Evolutionary conservation across 169 alveolate genomes (phyloP).

Genomic region (Plasmodium gaboni): DNA sequence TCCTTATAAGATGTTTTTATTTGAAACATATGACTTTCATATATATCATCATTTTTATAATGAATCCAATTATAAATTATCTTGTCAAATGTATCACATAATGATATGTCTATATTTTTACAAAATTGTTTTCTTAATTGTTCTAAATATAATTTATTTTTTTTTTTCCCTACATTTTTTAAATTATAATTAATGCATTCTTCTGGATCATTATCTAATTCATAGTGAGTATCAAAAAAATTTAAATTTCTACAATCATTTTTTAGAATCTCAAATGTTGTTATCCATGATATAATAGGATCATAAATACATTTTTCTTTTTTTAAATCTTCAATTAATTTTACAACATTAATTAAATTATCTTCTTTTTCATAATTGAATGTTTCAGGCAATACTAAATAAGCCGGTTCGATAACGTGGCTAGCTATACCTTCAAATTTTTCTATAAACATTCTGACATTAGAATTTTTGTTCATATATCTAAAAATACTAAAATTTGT

Average conservation of each 20-base stretch:
- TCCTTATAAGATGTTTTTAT: slow-evolving; percentile 16
- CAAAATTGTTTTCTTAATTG: slow-evolving; percentile 28
- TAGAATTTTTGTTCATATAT: slow-evolving; percentile 28
- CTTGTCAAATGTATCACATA: slow-evolving; percentile 28
- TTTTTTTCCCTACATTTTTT: not conserved
- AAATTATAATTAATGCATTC: slow-evolving; percentile 13
- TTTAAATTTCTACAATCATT: slow-evolving; percentile 29
- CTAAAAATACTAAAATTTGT: slow-evolving; percentile 6
- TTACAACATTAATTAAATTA: slow-evolving; percentile 20
- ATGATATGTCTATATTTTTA: not conserved
- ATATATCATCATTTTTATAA: slow-evolving; percentile 5
- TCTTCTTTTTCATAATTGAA: slow-evolving; percentile 51
- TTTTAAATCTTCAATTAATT: slow-evolving; percentile 40
- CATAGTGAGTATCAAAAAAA: slow-evolving; percentile 16
- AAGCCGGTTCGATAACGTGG: slow-evolving; percentile 48
- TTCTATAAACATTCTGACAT: not conserved
- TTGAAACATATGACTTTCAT: slow-evolving; percentile 10
- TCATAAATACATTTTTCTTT: slow-evolving; percentile 34
- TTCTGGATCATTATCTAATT: slow-evolving; percentile 3
- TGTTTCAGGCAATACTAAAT: slow-evolving; percentile 45
- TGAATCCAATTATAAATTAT: slow-evolving; percentile 36
- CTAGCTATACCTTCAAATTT: slow-evolving; percentile 58
- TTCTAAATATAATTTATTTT: slow-evolving; percentile 15
- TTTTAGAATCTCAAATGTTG: slow-evolving; percentile 25
- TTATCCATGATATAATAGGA: slow-evolving; percentile 65